Evolutionary conservation across 495 filamentous ascomycete genomes (phyloP), one percentile per base, ranked within the genome.

Genomic region (Staphylotrichum tortipilum): DNA sequence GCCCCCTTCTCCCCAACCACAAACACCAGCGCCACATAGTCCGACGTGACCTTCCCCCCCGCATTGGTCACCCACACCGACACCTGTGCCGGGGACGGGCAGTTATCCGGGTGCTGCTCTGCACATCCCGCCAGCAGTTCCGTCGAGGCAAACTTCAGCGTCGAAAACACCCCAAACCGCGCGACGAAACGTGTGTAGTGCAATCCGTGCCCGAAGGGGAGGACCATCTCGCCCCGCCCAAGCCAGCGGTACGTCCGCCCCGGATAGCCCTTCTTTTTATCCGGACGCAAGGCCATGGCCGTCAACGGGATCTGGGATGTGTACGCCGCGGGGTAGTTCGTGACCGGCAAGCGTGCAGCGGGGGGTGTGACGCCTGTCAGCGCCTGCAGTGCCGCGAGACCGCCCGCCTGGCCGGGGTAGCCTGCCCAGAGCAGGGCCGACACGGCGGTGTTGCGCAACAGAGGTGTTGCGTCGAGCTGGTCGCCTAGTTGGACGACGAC

Each of bases 311-410:
- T 58, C n/a, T 62, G 59, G 26, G 55, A 46, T n/a, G 63, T 62
- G 51, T 74, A 76, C 44, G 59, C 53, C 0, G 51, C 47, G 0
- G 71, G 70, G 40, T 76, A 76, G 49, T 68, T 62, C 11, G 78
- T 83, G 23, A 81, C 81, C 3, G 81, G 80, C 1, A 85, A 65
- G 18, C 81, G 75, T 17, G 72, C 82, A 11, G 76, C 78, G 0
- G 79, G 80, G 19, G 75, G 70, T 10, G 63, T 63, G 7, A 58
- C 62, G 3, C 79, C 80, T 14, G 72, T 77, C 6, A 83, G 22
- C 1, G 80, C 58, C 38, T 78, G 66, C 3, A 75, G 64, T 9
- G 81, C 55, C 3, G 73, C 71, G 34, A 69, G 68, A 4, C 79
- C 79, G 48, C 70, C 71, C 33, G 78, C 72, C 35, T 83, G 72